These are phyloP conservation scores for Penicillium janthinellum DNA, from an alignment of 2,329 filamentous ascomycete genomes.

Conservation along the genomic window DNA sequence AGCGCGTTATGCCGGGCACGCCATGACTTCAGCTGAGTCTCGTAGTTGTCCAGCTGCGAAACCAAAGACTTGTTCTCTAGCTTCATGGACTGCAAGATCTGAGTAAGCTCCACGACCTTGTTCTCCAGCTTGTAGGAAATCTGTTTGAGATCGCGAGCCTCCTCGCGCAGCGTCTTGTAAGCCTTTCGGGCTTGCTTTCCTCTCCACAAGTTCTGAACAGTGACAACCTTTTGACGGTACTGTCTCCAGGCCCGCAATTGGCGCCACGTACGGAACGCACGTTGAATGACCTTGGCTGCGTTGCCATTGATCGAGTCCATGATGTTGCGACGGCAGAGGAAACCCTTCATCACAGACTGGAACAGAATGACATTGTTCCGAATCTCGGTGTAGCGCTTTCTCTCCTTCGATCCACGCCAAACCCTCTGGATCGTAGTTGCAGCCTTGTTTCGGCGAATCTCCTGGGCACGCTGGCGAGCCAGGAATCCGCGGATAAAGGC, in stretches of 20 bases:
- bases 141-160: slow-evolving; percentile 97
- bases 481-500: slow-evolving; percentile 74
- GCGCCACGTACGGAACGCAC: slow-evolving; percentile 79
- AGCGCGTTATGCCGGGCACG: slow-evolving; percentile 87
- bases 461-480: slow-evolving; percentile 75
- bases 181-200: slow-evolving; percentile 76
- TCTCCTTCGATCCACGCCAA: slow-evolving; percentile 90
- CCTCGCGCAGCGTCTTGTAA: slow-evolving; percentile 91
- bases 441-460: slow-evolving; percentile 79
- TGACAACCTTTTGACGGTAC: slow-evolving; percentile 84
- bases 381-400: slow-evolving; percentile 75
- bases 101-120: slow-evolving; percentile 98
- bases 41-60: slow-evolving; percentile 91
- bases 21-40: slow-evolving; percentile 94
- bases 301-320: slow-evolving; percentile 93
- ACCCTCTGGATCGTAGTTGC: slow-evolving; percentile 93
- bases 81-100: slow-evolving; percentile 88
- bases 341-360: slow-evolving; percentile 89
- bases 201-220: slow-evolving; percentile 92
- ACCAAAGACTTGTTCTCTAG: slow-evolving; percentile 88
- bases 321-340: slow-evolving; percentile 84
- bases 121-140: slow-evolving; percentile 99
- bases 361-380: slow-evolving; percentile 83
- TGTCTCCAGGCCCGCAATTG: slow-evolving; percentile 80
- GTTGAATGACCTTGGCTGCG: slow-evolving; percentile 86